phyloP scores from a whole-genome alignment of 768 basidiomycete species.

The Mycena albidolilacea region DNA sequence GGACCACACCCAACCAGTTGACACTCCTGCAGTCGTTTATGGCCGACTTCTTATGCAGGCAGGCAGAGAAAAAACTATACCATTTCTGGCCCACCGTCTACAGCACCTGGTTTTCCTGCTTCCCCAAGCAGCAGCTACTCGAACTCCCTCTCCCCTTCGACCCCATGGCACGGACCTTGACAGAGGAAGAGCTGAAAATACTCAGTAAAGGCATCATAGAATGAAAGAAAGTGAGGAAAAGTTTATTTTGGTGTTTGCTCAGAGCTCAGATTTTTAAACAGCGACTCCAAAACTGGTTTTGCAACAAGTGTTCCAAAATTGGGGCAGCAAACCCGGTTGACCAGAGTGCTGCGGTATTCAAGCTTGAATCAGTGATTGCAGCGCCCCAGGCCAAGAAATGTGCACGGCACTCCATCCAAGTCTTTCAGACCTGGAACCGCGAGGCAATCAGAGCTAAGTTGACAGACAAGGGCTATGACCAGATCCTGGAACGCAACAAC shows the following conservation, averaged over 20 bases:
- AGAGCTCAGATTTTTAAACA: not conserved
- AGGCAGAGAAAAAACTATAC: conserved; percentile 3
- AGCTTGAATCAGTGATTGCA: not conserved
- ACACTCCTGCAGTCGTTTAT: not conserved
- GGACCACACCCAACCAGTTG: not conserved
- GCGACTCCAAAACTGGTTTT: conserved; percentile 21
- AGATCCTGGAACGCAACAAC: not conserved
- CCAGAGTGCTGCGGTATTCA: not conserved
- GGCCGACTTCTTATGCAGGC: conserved; percentile 9
- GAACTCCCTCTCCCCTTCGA: conserved; percentile 1
- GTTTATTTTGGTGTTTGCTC: not conserved
- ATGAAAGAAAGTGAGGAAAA: not conserved
- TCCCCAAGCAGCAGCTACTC: not conserved
- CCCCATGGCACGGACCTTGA: not conserved
- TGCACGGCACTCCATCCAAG: conserved; percentile 9
- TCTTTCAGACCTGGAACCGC: conserved; percentile 13
- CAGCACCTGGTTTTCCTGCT: not conserved
- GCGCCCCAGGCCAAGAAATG: not conserved
- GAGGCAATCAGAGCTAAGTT: not conserved
- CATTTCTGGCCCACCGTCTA: conserved; percentile 17
- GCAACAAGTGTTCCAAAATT: not conserved
- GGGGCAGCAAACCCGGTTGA: not conserved
- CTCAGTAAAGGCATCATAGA: not conserved
- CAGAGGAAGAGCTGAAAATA: not conserved
- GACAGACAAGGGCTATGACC: not conserved